Base-by-base conservation (phyloP, 305 asterid genomes). In the Rubia tinctorum region DNA sequence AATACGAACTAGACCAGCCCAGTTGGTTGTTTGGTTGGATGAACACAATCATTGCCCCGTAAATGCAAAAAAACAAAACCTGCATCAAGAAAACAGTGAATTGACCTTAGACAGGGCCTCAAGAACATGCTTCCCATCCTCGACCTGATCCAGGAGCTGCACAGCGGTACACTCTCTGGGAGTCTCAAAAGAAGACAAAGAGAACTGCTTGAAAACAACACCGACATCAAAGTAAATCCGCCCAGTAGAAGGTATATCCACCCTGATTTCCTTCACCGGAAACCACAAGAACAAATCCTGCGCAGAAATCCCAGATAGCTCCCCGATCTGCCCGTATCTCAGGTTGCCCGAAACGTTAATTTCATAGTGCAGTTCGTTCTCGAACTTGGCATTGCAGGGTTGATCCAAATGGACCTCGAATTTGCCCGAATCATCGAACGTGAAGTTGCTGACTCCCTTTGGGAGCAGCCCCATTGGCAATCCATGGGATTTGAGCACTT, bases 241-340 rank as follows among this genome's bases (percentile, higher is more conserved):
- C 10, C 98, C 97, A 51, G 97, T 88, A 77, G 90, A 90, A 5
- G 98, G 95, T 18, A 90, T 71, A 73, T 89, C 96, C 18, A 95
- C 98, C 78, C 95, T 86, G 43, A 95, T 92, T 75, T 81, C 91
- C 67, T 83, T 86, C n/a, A 95, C 99, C 5, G 92, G 90, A 60
- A 94, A 85, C 98, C 97, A 94, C 80, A 92, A 64, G 69, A 94
- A 94, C 90, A 94, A 90, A 84, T 93, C 98, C 80, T 89, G 95
- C 27, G 96, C 99, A 30, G 91, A 75, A 74, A 94, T 86, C 43
- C 99, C 99, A 61, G 96, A 80, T 56, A 95, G 77, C 72, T 55
- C 86, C 65, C 76, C 89, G 88, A 95, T 92, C 88, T 77, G 84
- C 1, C 97, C 99, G 75, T 60, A 84, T 0, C 73, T 76, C 2